Evolutionary conservation across 2,329 filamentous ascomycete species (phyloP).

Genomic region (Penicillium sp.): DNA sequence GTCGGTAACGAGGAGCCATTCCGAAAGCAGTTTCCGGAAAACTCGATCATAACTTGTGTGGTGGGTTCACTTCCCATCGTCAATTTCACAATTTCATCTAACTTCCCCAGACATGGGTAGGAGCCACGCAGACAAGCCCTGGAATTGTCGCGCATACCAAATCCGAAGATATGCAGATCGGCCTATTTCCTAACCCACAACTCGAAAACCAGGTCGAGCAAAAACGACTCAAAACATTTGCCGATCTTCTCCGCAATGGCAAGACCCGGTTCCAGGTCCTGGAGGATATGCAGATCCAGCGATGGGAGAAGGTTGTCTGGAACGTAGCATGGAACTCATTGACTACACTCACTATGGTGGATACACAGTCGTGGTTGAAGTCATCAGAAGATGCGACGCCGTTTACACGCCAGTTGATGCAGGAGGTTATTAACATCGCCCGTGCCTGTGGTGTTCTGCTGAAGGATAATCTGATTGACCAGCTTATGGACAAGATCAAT

Average conservation of each 20-base stretch:
- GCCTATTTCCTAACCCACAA: conserved; percentile 48
- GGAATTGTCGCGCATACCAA: conserved; percentile 53
- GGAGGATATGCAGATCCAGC: conserved; percentile 39
- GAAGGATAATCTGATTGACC: conserved; percentile 39
- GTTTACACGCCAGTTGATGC: conserved; percentile 44
- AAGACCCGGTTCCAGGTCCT: conserved; percentile 41
- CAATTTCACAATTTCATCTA: neutral
- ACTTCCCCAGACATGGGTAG: conserved; percentile 45
- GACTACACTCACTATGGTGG: conserved; percentile 45
- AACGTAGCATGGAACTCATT: conserved; percentile 45
- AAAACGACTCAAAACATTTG: conserved; percentile 44
- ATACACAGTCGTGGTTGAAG: conserved; percentile 45
- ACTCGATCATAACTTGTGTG: conserved; percentile 41
- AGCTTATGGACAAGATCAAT: conserved; percentile 41
- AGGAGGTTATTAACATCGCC: conserved; percentile 46
- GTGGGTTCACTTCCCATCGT: conserved; percentile 35
- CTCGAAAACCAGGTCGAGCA: conserved; percentile 36
- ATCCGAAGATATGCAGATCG: conserved; percentile 57
- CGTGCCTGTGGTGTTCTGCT: conserved; percentile 41
- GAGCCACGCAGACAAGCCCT: conserved; percentile 52
- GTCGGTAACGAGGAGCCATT: conserved; percentile 46
- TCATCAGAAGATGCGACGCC: conserved; percentile 43
- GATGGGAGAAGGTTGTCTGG: conserved; percentile 47
- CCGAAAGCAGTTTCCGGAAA: conserved; percentile 31
- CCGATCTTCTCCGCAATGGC: conserved; percentile 43